phyloP scores from a whole-genome alignment of 1,139 yeast genomes.

The Geotrichum cucujoidarum region DNA sequence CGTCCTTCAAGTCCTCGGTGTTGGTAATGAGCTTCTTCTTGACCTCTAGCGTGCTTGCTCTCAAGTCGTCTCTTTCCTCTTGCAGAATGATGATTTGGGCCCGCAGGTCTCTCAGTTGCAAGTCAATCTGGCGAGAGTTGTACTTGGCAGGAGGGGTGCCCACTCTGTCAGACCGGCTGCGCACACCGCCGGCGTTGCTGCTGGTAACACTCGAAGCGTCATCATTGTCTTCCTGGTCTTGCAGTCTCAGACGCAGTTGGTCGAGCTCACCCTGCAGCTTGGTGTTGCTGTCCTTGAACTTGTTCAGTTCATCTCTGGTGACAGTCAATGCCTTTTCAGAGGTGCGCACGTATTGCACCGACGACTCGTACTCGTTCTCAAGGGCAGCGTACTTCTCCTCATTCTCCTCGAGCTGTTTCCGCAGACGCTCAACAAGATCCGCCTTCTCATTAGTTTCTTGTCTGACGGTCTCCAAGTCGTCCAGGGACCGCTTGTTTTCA shows the following conservation, averaged over 20 bases:
- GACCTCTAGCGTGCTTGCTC: constrained; percentile 41
- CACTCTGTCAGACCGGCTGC: constrained; percentile 17
- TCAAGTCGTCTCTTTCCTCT: constrained; percentile 79
- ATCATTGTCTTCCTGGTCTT: constrained; percentile 16
- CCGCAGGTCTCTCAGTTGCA: constrained; percentile 75
- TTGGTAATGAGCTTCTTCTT: constrained; percentile 37
- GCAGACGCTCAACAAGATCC: constrained; percentile 5
- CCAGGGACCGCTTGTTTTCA: constrained; percentile 13
- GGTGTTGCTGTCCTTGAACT: constrained; percentile 53
- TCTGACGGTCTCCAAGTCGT: constrained; percentile 14
- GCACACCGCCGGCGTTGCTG: constrained; percentile 15
- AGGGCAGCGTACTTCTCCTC: constrained; percentile 24
- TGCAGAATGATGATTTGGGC: constrained; percentile 77
- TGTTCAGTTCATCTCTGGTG: constrained; percentile 65
- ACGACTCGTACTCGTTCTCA: constrained; percentile 60
- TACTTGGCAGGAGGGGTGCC: constrained; percentile 41
- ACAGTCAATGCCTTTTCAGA: constrained; percentile 69
- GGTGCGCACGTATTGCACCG: constrained; percentile 65
- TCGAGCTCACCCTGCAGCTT: constrained; percentile 62
- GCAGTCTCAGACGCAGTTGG: constrained; percentile 31
- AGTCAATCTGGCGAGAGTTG: constrained; percentile 63
- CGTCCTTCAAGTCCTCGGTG: constrained; percentile 30
- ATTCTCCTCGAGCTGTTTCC: constrained; percentile 17
- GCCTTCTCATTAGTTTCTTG: constrained; percentile 15
- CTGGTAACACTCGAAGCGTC: constrained; percentile 12